Conservation (phyloP, 73 alveolate species). For the Paramecium biaurelia region DNA sequence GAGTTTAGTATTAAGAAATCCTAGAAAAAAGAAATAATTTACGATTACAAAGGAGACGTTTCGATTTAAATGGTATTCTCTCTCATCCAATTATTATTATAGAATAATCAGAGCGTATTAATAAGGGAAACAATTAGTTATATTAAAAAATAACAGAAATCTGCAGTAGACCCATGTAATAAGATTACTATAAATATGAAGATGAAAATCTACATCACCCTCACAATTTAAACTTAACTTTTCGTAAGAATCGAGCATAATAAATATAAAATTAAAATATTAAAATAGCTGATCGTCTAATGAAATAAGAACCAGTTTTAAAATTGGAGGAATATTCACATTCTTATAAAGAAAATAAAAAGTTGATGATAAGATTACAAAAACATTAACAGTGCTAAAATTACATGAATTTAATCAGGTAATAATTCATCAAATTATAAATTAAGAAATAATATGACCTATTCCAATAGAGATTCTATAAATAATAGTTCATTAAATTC, state of each 20-base stretch:
- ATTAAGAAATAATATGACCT: not conserved
- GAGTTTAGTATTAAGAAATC: not conserved
- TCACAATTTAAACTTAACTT: slow-evolving; percentile 15
- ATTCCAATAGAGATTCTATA: not conserved
- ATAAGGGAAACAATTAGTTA: not conserved
- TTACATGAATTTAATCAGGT: not conserved
- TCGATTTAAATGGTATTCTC: not conserved
- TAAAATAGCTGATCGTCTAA: not conserved
- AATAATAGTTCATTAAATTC: not conserved
- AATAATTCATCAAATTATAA: not conserved
- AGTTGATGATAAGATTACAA: not conserved
- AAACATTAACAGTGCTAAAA: not conserved
- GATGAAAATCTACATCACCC: slow-evolving; percentile 32
- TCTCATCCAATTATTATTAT: not conserved
- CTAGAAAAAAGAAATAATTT: slow-evolving; percentile 28
- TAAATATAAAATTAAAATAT: not conserved
- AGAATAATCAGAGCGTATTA: not conserved
- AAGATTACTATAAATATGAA: slow-evolving; percentile 36
- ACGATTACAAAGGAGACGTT: slow-evolving; percentile 9
- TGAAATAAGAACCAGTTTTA: slow-evolving; percentile 48
- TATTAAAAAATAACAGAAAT: slow-evolving; percentile 33
- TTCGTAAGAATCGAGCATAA: not conserved
- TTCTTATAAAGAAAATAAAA: not conserved
- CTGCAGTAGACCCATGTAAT: not conserved
- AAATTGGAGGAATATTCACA: slow-evolving; percentile 5